Evolutionary conservation across 805 yeast species (phyloP).

Genomic region (Nematodospora valgi): DNA sequence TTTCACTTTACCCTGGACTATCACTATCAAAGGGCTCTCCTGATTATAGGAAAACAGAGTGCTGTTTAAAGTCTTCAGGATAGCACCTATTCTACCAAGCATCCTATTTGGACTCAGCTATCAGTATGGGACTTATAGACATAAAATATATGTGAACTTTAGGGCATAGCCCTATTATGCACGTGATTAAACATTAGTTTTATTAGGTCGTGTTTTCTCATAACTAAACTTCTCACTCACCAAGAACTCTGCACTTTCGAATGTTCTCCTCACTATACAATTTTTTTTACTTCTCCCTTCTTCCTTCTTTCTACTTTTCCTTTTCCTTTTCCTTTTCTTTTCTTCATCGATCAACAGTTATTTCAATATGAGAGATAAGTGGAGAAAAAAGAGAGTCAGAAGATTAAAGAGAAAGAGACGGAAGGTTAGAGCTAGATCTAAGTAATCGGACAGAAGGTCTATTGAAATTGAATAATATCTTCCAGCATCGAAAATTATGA

Average conservation of each 20-base stretch:
- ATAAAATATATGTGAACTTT: not conserved
- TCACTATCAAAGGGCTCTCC: too few species aligned
- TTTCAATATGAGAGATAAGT: slow-evolving; percentile 84
- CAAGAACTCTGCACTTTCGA: too few species aligned
- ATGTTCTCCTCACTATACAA: too few species aligned
- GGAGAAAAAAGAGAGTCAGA: slow-evolving; percentile 99
- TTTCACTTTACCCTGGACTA: too few species aligned
- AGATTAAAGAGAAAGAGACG: slow-evolving; percentile 99
- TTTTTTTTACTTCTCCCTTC: slow-evolving; percentile 3
- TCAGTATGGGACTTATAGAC: too few species aligned
- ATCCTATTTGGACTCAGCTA: too few species aligned
- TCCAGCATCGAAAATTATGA: not conserved
- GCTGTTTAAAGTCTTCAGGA: too few species aligned
- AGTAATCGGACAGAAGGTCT: slow-evolving; percentile 59
- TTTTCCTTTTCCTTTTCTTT: slow-evolving; percentile 15
- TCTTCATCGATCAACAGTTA: slow-evolving; percentile 22
- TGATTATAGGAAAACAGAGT: too few species aligned
- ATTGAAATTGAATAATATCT: slow-evolving; percentile 1
- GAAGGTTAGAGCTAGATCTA: slow-evolving; percentile 99
- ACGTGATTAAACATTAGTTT: not conserved
- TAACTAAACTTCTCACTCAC: not conserved
- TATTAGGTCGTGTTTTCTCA: not conserved
- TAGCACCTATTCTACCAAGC: too few species aligned
- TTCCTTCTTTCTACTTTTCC: slow-evolving; percentile 1
- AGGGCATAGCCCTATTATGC: slow-evolving; percentile 1